These are phyloP conservation scores for Thielaviopsis musarum DNA, from an alignment of 2,329 filamentous ascomycete genomes.

Conservation along the genomic window DNA sequence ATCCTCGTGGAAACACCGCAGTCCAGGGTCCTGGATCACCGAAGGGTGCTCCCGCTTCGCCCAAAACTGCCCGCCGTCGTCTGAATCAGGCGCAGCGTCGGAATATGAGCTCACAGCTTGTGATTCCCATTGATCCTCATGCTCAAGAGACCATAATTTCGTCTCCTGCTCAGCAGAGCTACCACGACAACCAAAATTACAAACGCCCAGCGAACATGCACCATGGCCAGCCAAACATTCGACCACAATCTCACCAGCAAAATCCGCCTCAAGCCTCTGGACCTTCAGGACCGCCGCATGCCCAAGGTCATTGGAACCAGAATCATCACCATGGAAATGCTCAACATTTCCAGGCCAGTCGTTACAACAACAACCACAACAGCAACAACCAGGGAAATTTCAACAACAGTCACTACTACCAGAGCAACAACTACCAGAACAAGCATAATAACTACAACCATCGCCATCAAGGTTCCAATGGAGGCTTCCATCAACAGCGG, in stretches of 20 bases:
- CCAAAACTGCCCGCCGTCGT: slow-evolving; percentile 20
- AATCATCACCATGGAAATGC: background rate
- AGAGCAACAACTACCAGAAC: background rate
- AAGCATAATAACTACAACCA: background rate
- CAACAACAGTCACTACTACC: background rate
- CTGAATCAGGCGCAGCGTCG: slow-evolving; percentile 47
- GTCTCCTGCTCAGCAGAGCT: background rate
- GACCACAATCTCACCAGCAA: background rate
- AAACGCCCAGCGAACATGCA: background rate
- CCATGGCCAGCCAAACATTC: background rate
- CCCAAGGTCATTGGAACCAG: background rate
- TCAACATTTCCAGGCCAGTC: background rate
- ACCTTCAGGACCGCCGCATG: background rate
- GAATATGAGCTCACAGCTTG: slow-evolving; percentile 43
- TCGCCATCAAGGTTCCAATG: background rate
- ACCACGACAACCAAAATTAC: background rate
- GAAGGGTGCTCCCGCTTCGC: background rate
- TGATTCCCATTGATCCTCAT: slow-evolving; percentile 36
- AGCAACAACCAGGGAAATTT: background rate
- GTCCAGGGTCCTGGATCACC: background rate
- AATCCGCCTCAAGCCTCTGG: background rate
- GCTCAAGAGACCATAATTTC: slow-evolving; percentile 7
- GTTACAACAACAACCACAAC: background rate
- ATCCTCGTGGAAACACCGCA: background rate
- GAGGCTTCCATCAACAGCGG: background rate